Evolutionary conservation across 2,329 filamentous ascomycete species (phyloP).

Genomic region (Clonostachys sp.): DNA sequence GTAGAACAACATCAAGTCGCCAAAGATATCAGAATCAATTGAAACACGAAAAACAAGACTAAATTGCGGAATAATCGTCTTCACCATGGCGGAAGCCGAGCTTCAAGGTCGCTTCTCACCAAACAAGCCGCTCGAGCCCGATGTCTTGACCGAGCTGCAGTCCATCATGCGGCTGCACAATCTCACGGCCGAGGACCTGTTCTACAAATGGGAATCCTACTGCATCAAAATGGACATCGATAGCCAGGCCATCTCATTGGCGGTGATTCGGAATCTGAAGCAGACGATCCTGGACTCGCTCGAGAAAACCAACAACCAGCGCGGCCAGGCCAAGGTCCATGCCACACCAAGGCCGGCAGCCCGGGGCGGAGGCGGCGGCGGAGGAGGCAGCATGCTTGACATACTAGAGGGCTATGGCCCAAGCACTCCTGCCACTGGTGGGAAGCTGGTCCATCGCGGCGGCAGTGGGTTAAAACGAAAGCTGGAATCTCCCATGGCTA

Average conservation of each 20-base stretch:
- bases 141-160: slow-evolving; percentile 75
- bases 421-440: slow-evolving; percentile 47
- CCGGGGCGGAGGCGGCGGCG: slow-evolving; percentile 1
- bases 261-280: slow-evolving; percentile 74
- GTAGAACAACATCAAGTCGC: too few relatives aligned
- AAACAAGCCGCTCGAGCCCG: slow-evolving; percentile 56
- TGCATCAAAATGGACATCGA: slow-evolving; percentile 89
- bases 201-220: slow-evolving; percentile 99
- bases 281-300: slow-evolving; percentile 80
- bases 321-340: slow-evolving; percentile 58
- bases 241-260: slow-evolving; percentile 63
- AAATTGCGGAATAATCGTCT: slow-evolving; percentile 4
- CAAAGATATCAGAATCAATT: too few relatives aligned
- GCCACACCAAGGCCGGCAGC: slow-evolving; percentile 40
- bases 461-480: slow-evolving; percentile 22
- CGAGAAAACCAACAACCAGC: slow-evolving; percentile 69
- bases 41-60: not conserved
- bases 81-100: slow-evolving; percentile 28
- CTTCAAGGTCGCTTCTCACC: slow-evolving; percentile 28
- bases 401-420: slow-evolving; percentile 74
- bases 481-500: slow-evolving; percentile 6
- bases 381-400: slow-evolving; percentile 65
- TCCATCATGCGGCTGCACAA: slow-evolving; percentile 84
- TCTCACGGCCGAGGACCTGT: slow-evolving; percentile 79
- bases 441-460: slow-evolving; percentile 31